Conservation (phyloP, 2,329 filamentous ascomycete genomes). For the Lasiodiplodia gonubiensis region DNA sequence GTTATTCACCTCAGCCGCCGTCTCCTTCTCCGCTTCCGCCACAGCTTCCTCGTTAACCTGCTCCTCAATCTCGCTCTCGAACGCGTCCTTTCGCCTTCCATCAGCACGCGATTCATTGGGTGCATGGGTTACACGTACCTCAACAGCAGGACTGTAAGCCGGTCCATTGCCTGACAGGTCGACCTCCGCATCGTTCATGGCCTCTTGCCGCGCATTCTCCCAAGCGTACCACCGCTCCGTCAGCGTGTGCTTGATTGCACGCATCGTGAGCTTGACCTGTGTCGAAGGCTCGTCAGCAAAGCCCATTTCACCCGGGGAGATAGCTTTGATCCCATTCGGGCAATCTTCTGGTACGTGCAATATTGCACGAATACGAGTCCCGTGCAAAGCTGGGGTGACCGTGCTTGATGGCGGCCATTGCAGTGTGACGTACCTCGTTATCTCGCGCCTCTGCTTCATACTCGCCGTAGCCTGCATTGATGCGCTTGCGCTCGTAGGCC, state of each 20-base stretch:
- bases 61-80: constrained; percentile 6
- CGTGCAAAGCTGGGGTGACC: not conserved
- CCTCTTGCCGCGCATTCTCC: constrained; percentile 69
- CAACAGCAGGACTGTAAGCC: constrained; percentile 16
- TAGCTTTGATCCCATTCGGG: not conserved
- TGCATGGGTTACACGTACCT: constrained; percentile 17
- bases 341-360: constrained; percentile 17
- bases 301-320: constrained; percentile 1
- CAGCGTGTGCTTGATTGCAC: constrained; percentile 80
- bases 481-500: constrained; percentile 68
- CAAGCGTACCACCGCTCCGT: constrained; percentile 90
- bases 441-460: constrained; percentile 70
- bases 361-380: constrained; percentile 22
- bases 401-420: not conserved
- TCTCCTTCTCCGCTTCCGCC: not conserved
- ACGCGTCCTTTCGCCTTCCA: not conserved
- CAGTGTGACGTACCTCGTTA: constrained; percentile 62
- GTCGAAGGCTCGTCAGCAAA: not conserved
- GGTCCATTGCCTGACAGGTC: constrained; percentile 50
- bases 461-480: constrained; percentile 75
- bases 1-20: not conserved
- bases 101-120: constrained; percentile 3
- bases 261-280: constrained; percentile 78
- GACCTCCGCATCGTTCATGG: constrained; percentile 57
- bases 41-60: not conserved